Conservation (phyloP, 1,139 yeast genomes). For the Debaryomyces sp. region DNA sequence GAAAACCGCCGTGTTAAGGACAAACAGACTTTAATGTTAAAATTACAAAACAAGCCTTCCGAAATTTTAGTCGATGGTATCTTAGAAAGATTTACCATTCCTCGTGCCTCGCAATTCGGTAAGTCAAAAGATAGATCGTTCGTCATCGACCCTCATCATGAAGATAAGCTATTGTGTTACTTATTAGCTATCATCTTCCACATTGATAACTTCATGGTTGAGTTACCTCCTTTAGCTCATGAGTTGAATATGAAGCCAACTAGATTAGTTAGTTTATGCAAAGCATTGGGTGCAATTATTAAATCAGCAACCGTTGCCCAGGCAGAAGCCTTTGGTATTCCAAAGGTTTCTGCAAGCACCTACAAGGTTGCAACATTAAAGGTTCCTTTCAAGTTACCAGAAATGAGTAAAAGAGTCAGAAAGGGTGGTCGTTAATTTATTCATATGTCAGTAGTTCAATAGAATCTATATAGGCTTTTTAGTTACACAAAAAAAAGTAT, state of each 20-base stretch:
- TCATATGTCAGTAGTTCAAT: neutral
- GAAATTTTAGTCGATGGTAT: constrained; percentile 75
- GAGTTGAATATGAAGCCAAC: constrained; percentile 85
- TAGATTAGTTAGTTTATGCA: constrained; percentile 66
- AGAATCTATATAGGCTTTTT: neutral
- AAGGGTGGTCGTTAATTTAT: constrained; percentile 11
- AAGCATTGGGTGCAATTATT: constrained; percentile 80
- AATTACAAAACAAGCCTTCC: constrained; percentile 65
- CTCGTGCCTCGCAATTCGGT: constrained; percentile 68
- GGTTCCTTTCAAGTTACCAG: constrained; percentile 91
- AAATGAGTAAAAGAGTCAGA: constrained; percentile 70
- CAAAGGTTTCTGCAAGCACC: constrained; percentile 62
- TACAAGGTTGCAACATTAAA: constrained; percentile 81
- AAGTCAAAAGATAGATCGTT: constrained; percentile 73
- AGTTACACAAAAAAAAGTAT: constrained; percentile 3
- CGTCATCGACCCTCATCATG: constrained; percentile 81
- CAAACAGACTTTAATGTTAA: constrained; percentile 62
- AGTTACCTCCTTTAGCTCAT: constrained; percentile 78
- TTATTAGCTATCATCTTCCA: constrained; percentile 73
- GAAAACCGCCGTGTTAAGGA: constrained; percentile 65
- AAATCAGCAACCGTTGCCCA: constrained; percentile 77
- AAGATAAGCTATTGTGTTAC: constrained; percentile 83
- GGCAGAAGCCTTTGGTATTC: constrained; percentile 82
- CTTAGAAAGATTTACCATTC: constrained; percentile 67
- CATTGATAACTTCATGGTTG: constrained; percentile 74